Conservation (phyloP, 2,329 filamentous ascomycete species). For the Sarocladium brachiariae region DNA sequence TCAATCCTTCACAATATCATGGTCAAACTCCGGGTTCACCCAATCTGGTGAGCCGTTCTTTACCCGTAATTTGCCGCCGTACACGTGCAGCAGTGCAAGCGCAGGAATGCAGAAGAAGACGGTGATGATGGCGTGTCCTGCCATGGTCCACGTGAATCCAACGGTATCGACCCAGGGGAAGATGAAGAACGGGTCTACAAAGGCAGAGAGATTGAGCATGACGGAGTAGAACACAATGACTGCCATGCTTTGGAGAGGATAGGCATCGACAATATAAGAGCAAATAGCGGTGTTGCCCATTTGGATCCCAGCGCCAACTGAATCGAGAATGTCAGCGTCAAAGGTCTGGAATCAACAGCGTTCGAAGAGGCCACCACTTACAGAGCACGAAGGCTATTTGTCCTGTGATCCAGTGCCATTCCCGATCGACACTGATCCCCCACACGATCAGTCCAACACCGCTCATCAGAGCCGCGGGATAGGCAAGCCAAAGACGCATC, state of each 20-base stretch:
- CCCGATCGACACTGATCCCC: conserved; percentile 45
- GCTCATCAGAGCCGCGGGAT: conserved; percentile 42
- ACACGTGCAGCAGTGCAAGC: conserved; percentile 32
- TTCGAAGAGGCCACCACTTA: conserved; percentile 21
- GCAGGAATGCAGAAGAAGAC: conserved; percentile 30
- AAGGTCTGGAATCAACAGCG: neutral
- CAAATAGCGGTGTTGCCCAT: conserved; percentile 48
- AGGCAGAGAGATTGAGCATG: conserved; percentile 43
- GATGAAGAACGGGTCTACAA: conserved; percentile 42
- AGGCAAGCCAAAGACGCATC: conserved; percentile 49
- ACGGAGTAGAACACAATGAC: conserved; percentile 49
- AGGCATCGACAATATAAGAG: conserved; percentile 48
- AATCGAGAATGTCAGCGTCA: conserved; percentile 1
- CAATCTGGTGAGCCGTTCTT: conserved; percentile 31
- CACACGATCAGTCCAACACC: conserved; percentile 45
- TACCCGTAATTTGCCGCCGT: conserved; percentile 29
- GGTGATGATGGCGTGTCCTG: conserved; percentile 39
- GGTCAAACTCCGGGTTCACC: conserved; percentile 36
- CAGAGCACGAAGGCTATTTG: conserved; percentile 49
- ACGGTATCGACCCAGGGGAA: conserved; percentile 35
- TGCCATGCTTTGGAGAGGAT: conserved; percentile 47
- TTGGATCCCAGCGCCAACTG: conserved; percentile 48
- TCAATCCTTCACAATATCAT: neutral
- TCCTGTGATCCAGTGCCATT: conserved; percentile 50
- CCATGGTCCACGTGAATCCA: conserved; percentile 46